phyloP scores from a whole-genome alignment of 805 yeast genomes.

The Metschnikowia cubensis region DNA sequence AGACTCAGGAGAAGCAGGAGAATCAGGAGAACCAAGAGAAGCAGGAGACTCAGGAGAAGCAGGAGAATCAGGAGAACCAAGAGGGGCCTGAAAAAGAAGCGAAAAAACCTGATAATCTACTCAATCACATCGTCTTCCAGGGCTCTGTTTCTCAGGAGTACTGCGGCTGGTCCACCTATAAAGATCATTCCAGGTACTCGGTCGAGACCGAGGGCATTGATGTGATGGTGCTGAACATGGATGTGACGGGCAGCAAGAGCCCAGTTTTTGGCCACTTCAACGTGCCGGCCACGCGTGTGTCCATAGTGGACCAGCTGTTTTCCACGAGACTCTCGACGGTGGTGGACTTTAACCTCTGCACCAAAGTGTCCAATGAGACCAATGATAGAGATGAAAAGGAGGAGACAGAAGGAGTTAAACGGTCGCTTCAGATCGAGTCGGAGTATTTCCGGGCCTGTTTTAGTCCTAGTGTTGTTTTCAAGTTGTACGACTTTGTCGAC shows the following conservation, averaged over 20 bases:
- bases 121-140: constrained; percentile 19
- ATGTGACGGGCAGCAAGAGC: background rate
- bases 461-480: constrained; percentile 47
- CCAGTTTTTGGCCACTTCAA: constrained; percentile 37
- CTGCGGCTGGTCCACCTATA: constrained; percentile 32
- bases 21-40: background rate
- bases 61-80: background rate
- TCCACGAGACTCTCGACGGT: constrained; percentile 40
- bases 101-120: no score
- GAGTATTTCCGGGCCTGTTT: constrained; percentile 55
- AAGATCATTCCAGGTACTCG: constrained; percentile 30
- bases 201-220: constrained; percentile 33
- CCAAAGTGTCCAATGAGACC: constrained; percentile 41
- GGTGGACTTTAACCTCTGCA: constrained; percentile 42
- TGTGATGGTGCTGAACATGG: constrained; percentile 22
- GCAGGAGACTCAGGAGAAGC: background rate
- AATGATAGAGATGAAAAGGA: constrained; percentile 25
- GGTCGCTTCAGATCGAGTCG: constrained; percentile 53
- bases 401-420: constrained; percentile 24
- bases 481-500: constrained; percentile 33
- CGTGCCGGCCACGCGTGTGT: constrained; percentile 41
- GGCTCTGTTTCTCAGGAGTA: constrained; percentile 29
- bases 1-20: background rate
- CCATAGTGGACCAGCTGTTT: constrained; percentile 36
- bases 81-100: no score